Base-by-base conservation (phyloP, 805 yeast species). In the Starmerella sirachaensis region DNA sequence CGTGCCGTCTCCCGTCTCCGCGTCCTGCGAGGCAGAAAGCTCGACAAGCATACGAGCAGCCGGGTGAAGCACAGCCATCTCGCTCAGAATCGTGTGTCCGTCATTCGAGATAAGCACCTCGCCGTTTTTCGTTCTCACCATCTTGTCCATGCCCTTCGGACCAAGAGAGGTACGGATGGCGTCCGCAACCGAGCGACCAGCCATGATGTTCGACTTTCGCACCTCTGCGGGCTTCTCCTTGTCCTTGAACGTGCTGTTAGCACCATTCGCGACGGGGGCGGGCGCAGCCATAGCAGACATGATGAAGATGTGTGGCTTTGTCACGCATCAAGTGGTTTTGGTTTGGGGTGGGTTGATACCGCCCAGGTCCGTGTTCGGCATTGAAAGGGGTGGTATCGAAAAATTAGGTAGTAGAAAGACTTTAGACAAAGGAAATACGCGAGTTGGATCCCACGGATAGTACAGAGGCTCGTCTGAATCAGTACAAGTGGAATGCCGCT, bases 1-100 rank as follows among this genome's bases (percentile, higher is more conserved):
- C 23, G 99, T 91, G 47, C 99, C 99, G 58, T 91, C 99, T 39
- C 99, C 99, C n/a, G 97, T 98, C 61, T 86, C 99, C 26, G 86
- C 80, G 53, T 91, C 99, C 63, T 91, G 99, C 1, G 98, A 97
- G 29, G 86, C 95, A 42, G 94, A 79, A 19, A 91, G 82, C 57
- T 91, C 97, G 31, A 91, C 98, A n/a, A 75, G 66, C 97, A 91
- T 91, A 55, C 85, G 79, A 1, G 98, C 98, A 2, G 95, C 99
- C 2, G 99, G 99, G 58, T 91, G 98, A 57, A 91, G 70, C 35
- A 91, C 93, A 1, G 98, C 97, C 97, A 91, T 91, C 60, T 91
- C 96, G 53, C 82, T 77, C 51, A 88, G 66, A 50, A 91, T 91
- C 3, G 99, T 91, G 61, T 93, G 97, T 23, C 99, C 99, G 62